phyloP scores from a whole-genome alignment of 176 grass and related monocot genomes.

The Lolium rigidum region DNA sequence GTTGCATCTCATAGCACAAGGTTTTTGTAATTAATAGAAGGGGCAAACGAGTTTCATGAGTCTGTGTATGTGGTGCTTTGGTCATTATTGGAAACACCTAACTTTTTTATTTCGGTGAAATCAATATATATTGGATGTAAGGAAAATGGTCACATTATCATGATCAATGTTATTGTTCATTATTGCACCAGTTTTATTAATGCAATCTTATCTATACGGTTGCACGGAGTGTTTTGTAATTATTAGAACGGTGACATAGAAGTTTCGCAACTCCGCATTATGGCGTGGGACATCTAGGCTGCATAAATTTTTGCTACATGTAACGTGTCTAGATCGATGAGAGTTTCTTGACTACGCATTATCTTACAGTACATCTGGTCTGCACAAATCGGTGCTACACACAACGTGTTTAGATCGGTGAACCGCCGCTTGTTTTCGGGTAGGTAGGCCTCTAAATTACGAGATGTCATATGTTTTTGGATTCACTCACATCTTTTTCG shows the following conservation, averaged over 20 bases:
- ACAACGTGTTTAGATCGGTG: background rate
- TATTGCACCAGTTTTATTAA: background rate
- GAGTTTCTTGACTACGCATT: background rate
- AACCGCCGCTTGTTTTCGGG: background rate
- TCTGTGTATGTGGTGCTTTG: too few species aligned
- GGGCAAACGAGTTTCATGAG: too few species aligned
- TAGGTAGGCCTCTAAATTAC: background rate
- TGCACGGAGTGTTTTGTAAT: background rate
- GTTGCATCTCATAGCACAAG: too few species aligned
- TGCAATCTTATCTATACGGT: background rate
- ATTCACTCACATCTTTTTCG: background rate
- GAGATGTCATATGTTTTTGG: background rate
- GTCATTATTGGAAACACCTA: too few species aligned
- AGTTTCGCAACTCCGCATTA: too few species aligned
- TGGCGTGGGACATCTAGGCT: too few species aligned
- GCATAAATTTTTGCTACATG: too few species aligned
- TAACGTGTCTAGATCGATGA: background rate
- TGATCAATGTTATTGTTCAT: background rate
- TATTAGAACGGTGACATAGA: too few species aligned
- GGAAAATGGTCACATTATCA: too few species aligned
- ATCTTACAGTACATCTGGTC: fast-evolving
- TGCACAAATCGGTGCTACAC: background rate
- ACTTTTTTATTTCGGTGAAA: too few species aligned
- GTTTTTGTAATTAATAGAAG: too few species aligned
- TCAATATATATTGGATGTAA: too few species aligned